These are phyloP conservation scores for Metarhizium album DNA, from an alignment of 2,329 filamentous ascomycete genomes.

Conservation along the genomic window DNA sequence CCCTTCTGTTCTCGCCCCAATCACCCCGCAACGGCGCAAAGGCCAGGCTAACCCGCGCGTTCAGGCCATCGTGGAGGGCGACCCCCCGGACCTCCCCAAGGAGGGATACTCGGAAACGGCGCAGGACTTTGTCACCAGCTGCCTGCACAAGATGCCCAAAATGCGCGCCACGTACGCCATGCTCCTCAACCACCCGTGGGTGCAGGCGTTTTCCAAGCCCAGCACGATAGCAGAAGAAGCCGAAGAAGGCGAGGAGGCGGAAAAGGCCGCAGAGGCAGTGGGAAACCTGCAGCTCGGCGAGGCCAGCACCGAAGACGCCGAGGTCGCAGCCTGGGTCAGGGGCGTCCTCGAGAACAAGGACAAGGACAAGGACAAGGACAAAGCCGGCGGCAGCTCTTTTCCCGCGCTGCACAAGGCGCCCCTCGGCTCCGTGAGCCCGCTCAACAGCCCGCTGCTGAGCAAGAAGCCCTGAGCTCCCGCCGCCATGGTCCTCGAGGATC, in stretches of 20 bases:
- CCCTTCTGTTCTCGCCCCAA: neutral
- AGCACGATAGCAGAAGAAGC: conserved; percentile 62
- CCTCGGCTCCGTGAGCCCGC: conserved; percentile 58
- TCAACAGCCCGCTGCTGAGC: conserved; percentile 25
- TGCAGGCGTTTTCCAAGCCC: conserved; percentile 64
- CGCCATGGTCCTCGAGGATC: no score
- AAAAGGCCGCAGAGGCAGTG: conserved; percentile 31
- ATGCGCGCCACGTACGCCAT: conserved; percentile 89
- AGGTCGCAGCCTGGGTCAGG: conserved; percentile 80
- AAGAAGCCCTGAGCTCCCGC: neutral
- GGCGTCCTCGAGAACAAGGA: conserved; percentile 50
- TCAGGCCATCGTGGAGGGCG: conserved; percentile 93
- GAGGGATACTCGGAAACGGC: conserved; percentile 70
- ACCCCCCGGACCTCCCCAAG: conserved; percentile 77
- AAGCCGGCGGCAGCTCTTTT: conserved; percentile 43
- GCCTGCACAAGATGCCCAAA: conserved; percentile 85
- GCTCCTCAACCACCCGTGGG: conserved; percentile 83
- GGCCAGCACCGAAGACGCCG: conserved; percentile 49
- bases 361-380: conserved; percentile 45
- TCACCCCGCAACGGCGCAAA: neutral
- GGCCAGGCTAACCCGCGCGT: conserved; percentile 5
- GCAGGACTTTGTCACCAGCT: conserved; percentile 77
- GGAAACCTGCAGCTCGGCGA: conserved; percentile 30
- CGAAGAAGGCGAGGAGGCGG: conserved; percentile 47
- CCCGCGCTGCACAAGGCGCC: conserved; percentile 85